Percentiles rank a stretch among this genome's conserved stretches.
These are phyloP conservation scores for Papilionanthe hybrid DNA, from an alignment of 116 monocot species.

Conservation along the genomic window DNA sequence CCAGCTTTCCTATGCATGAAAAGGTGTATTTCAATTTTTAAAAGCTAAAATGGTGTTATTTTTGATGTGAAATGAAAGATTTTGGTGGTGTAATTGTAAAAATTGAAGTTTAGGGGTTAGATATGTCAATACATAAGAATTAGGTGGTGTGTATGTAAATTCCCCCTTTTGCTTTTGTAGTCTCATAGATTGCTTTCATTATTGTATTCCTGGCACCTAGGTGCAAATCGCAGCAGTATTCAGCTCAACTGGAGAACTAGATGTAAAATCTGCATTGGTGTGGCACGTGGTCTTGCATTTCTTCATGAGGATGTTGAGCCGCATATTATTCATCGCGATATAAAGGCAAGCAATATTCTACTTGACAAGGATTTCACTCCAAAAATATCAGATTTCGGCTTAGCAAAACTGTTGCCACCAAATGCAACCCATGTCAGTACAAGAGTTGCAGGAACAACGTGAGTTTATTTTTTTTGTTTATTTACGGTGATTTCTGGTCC, in stretches of 20 bases:
- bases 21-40: no score
- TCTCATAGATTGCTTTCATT: not conserved
- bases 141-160: no score
- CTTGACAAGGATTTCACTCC: constrained; percentile 64
- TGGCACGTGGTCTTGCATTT: constrained; percentile 78
- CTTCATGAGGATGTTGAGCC: constrained; percentile 68
- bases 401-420: constrained; percentile 63
- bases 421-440: constrained; percentile 78
- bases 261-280: constrained; percentile 49
- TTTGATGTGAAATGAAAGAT: no score
- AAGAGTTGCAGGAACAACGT: constrained; percentile 78
- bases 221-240: constrained; percentile 29
- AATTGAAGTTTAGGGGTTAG: no score
- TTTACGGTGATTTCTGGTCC: not conserved
- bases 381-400: constrained; percentile 86
- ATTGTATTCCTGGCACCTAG: constrained; percentile 18
- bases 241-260: constrained; percentile 56
- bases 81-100: no score
- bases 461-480: constrained; percentile 18
- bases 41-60: no score
- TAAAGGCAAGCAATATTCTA: constrained; percentile 90
- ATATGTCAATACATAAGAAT: no score
- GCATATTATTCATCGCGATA: constrained; percentile 74
- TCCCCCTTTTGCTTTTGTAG: not conserved
- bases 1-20: no score